Percentiles rank a stretch among this genome's conserved stretches.
phyloP scores from a whole-genome alignment of 1,284 basidiomycete genomes.

The Puccinia hordei region DNA sequence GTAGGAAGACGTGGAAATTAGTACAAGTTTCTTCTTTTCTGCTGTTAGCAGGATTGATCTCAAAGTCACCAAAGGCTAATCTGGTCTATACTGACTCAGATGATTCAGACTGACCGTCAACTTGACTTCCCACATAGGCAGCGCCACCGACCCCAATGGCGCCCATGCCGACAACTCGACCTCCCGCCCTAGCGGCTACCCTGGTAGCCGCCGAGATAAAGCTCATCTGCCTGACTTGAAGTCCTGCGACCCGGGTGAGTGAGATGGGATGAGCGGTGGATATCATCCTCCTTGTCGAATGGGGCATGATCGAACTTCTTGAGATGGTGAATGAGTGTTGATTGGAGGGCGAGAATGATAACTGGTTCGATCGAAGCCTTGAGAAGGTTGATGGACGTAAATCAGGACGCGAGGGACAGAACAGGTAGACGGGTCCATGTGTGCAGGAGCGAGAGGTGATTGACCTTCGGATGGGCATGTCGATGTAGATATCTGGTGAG shows the following conservation, averaged over 20 bases:
- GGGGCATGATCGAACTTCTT: neutral
- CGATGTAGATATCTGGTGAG: neutral
- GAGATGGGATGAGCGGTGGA: conserved; percentile 14
- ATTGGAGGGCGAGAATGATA: neutral
- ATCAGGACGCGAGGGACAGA: neutral
- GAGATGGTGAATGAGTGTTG: conserved; percentile 27
- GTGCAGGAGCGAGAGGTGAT: neutral
- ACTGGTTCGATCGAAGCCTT: neutral
- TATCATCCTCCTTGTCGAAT: neutral
- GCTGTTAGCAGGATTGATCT: no score
- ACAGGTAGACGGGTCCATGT: neutral
- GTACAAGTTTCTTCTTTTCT: neutral
- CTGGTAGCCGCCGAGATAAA: conserved; percentile 40
- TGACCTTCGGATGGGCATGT: neutral
- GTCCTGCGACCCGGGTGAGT: neutral
- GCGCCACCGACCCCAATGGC: conserved; percentile 37
- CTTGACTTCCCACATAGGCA: conserved; percentile 43
- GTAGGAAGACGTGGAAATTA: neutral
- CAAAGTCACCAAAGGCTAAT: neutral
- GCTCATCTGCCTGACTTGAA: conserved; percentile 33
- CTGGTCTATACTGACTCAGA: neutral
- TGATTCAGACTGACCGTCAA: conserved; percentile 35
- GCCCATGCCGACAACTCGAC: conserved; percentile 37
- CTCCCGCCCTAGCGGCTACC: conserved; percentile 2
- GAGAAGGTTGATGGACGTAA: neutral